Evolutionary conservation across 306 rosid genomes (phyloP), one percentile per base, ranked within the genome.

Genomic region (Glycine tomentella): DNA sequence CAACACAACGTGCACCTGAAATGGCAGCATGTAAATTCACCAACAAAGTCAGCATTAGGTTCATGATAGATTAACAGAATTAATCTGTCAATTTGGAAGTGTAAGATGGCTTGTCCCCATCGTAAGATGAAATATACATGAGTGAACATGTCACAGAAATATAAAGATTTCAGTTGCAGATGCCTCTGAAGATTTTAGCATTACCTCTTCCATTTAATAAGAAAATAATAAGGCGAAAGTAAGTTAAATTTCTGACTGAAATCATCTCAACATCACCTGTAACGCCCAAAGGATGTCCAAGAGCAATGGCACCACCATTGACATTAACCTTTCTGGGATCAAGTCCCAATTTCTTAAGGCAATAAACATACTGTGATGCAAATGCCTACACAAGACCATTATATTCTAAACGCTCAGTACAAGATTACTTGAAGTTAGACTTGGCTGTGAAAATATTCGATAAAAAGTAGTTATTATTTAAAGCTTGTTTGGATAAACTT

Each of bases 251-350:
- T 25, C 33, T 14, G 70, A 76, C 13, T 61, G 50, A 36, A 34
- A 61, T 16, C 58, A 65, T 44, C 25, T 42, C 52, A 74, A 59
- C 9, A 69, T 66, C 80, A 95, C 97, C 98, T 84, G 97, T 95
- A 52, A 92, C 95, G 0, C 97, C 99, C 87, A 95, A 77, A 80
- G 98, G 99, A 93, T 95, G 99, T 6, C 99, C 99, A 48, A 93
- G 84, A 62, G 97, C 99, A 71, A 95, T 83, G 34, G 99, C 99
- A 62, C 99, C 97, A 78, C 97, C 99, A 72, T 93, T 93, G 31
- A 90, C 97, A 75, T 95, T 95, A 84, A 95, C 95, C 70, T 79
- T 95, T 9, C 69, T 76, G 53, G 92, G 85, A 84, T 95, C 91
- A 80, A 95, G 97, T 59, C 71, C 94, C 87, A 95, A 89, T 87